Evolutionary conservation across 768 basidiomycete species (phyloP).

Genomic region (Hericium rajendrae): DNA sequence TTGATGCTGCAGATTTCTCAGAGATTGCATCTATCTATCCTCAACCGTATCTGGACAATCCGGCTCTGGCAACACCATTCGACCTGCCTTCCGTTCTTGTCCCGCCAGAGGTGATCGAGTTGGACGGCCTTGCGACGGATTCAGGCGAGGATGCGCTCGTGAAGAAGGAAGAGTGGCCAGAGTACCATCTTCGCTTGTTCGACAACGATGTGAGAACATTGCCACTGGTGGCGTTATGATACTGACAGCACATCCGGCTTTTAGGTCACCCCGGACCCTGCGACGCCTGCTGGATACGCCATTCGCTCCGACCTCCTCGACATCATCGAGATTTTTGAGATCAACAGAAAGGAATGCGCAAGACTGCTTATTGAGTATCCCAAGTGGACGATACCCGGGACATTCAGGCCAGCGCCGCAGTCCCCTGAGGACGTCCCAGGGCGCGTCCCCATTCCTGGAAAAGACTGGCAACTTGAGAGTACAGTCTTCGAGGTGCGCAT

Average conservation of each 20-base stretch:
- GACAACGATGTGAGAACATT: conserved; percentile 36
- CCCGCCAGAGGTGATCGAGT: conserved; percentile 79
- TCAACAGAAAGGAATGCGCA: conserved; percentile 94
- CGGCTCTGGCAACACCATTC: conserved; percentile 42
- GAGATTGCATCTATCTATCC: conserved; percentile 48
- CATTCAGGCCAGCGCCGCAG: conserved; percentile 74
- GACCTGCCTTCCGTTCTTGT: conserved; percentile 73
- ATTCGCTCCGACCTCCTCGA: conserved; percentile 70
- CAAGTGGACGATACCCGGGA: conserved; percentile 72
- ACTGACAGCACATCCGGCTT: not conserved
- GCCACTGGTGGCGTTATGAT: not conserved
- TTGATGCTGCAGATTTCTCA: conserved; percentile 53
- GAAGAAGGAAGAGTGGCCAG: conserved; percentile 79
- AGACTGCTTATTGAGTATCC: conserved; percentile 78
- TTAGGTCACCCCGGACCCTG: conserved; percentile 70
- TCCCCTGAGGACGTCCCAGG: conserved; percentile 37
- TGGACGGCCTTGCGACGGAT: conserved; percentile 61
- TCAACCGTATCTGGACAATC: conserved; percentile 51
- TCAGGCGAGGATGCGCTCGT: conserved; percentile 61
- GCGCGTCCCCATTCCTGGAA: conserved; percentile 39
- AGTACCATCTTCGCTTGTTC: conserved; percentile 60
- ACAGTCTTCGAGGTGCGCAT: conserved; percentile 69
- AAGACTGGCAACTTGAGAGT: conserved; percentile 85
- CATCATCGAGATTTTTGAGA: conserved; percentile 81
- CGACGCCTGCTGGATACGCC: conserved; percentile 68